phyloP scores from a whole-genome alignment of 2,329 filamentous ascomycete genomes.

The Mollisiaceae sp. region DNA sequence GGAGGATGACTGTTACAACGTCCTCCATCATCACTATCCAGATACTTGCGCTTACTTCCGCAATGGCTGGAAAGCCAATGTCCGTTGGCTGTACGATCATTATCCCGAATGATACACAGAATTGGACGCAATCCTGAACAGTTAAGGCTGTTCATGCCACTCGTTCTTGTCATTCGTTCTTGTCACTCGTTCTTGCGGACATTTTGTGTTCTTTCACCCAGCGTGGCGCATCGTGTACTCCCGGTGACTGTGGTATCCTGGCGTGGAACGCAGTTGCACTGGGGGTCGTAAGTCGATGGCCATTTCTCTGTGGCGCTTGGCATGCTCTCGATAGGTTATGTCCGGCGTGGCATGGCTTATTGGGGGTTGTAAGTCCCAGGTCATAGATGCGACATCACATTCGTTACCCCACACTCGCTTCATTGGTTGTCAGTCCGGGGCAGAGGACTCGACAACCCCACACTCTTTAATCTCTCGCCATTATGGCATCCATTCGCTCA shows the following conservation, averaged over 20 bases:
- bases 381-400: background rate
- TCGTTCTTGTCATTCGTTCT: slow-evolving; percentile 1
- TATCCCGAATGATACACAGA: slow-evolving; percentile 10
- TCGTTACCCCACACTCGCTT: slow-evolving; percentile 8
- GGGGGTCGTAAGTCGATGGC: background rate
- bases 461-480: background rate
- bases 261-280: background rate
- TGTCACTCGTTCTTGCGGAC: background rate
- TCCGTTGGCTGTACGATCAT: slow-evolving; percentile 15
- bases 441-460: background rate
- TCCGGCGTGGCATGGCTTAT: background rate
- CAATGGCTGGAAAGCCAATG: slow-evolving; percentile 10
- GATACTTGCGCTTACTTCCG: slow-evolving; percentile 10
- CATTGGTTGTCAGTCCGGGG: slow-evolving; percentile 3
- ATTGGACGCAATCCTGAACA: slow-evolving; percentile 12
- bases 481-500: slow-evolving; percentile 5
- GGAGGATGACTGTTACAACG: background rate
- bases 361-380: background rate
- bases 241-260: background rate
- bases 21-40: slow-evolving; percentile 6
- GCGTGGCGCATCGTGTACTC: background rate
- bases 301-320: background rate
- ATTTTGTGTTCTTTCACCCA: background rate
- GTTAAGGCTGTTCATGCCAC: slow-evolving; percentile 6
- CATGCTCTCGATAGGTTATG: background rate